phyloP scores from a whole-genome alignment of 352 stramenopile genomes.

The Globisporangium barbulae region DNA sequence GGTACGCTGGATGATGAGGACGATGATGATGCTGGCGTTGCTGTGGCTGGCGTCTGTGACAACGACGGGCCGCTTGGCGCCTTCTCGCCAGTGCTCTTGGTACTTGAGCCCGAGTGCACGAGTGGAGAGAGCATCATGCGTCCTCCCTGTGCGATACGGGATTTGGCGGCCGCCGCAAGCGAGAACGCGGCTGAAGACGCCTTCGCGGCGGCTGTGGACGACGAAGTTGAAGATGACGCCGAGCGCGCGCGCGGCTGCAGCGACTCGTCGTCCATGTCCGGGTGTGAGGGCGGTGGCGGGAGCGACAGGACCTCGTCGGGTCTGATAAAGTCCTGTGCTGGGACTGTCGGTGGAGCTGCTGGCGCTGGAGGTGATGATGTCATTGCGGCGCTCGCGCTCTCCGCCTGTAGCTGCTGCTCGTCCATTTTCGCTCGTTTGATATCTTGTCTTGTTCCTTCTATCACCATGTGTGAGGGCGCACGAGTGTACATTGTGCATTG shows the following conservation, averaged over 20 bases:
- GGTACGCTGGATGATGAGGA: conserved; percentile 25
- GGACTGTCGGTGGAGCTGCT: background rate
- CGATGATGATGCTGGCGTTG: background rate
- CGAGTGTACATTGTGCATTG: too few species aligned
- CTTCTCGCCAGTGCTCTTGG: conserved; percentile 6
- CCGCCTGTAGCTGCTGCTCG: background rate
- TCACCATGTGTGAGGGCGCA: too few species aligned
- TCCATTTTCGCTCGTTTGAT: background rate
- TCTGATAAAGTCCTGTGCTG: background rate
- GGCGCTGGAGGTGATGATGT: background rate
- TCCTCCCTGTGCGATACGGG: conserved; percentile 50
- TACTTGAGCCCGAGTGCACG: conserved; percentile 6
- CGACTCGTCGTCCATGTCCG: conserved; percentile 21
- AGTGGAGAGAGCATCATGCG: conserved; percentile 56
- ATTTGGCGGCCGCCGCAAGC: conserved; percentile 42
- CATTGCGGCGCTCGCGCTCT: background rate
- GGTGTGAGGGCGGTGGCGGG: conserved; percentile 5
- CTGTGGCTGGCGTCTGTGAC: background rate
- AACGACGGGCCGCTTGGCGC: background rate
- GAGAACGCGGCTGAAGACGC: conserved; percentile 50
- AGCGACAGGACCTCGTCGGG: conserved; percentile 14
- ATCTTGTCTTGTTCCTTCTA: background rate
- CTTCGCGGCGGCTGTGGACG: conserved; percentile 23
- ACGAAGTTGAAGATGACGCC: conserved; percentile 16
- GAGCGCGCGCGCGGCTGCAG: conserved; percentile 9